A percentile compares a stretch with the other conserved stretches of the same genome.
Conservation (phyloP, 345 rosid species). For the Passiflora organensis region DNA sequence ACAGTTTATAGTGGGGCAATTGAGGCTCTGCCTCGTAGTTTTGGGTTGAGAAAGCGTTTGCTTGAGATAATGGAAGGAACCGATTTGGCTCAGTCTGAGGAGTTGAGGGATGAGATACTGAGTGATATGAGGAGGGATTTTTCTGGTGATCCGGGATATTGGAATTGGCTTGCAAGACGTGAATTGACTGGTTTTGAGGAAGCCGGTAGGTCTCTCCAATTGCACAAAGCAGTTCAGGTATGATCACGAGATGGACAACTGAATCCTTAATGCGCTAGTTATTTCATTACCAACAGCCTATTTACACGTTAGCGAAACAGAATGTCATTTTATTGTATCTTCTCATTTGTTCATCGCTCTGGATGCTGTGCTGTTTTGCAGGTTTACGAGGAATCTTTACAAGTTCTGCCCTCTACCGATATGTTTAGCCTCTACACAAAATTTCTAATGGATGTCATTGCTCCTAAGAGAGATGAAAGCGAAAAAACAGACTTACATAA, state of each 20-base stretch:
- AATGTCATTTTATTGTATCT: too few relatives aligned
- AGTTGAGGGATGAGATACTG: constrained; percentile 49
- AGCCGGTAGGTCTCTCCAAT: constrained; percentile 22
- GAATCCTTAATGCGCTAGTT: too few relatives aligned
- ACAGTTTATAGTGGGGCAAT: constrained; percentile 64
- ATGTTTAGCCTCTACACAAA: constrained; percentile 56
- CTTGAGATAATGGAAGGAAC: constrained; percentile 69
- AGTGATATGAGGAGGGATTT: constrained; percentile 78
- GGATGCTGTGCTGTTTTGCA: constrained; percentile 20
- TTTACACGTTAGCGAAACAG: too few relatives aligned
- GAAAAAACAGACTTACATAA: constrained; percentile 18
- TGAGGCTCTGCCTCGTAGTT: constrained; percentile 64
- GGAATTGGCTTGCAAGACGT: constrained; percentile 92
- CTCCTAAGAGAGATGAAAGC: constrained; percentile 29
- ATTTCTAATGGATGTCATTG: constrained; percentile 50
- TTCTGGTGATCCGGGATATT: constrained; percentile 53
- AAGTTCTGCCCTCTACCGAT: constrained; percentile 44
- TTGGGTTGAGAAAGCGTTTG: constrained; percentile 62
- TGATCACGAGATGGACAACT: neutral
- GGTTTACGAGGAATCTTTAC: constrained; percentile 74
- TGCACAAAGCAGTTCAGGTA: constrained; percentile 72
- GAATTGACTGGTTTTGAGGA: constrained; percentile 35
- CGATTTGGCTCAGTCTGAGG: constrained; percentile 59
- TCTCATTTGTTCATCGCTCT: neutral
- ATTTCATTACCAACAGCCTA: too few relatives aligned